Base-by-base conservation (phyloP, 2,329 filamentous ascomycete species). In the Penicillium sp. region DNA sequence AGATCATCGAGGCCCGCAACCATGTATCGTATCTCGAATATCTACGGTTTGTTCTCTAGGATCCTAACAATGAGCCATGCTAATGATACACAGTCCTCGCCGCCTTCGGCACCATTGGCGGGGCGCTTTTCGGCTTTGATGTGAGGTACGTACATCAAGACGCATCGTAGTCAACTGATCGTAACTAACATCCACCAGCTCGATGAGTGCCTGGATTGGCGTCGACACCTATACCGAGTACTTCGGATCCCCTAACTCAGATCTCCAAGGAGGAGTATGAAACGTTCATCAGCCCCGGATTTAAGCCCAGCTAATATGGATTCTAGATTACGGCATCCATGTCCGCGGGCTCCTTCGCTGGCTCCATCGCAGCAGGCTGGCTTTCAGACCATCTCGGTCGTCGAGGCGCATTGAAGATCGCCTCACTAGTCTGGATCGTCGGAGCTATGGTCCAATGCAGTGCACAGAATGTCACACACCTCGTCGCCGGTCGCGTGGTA, bases 291-390 rank as follows among this genome's bases (percentile, higher is more conserved):
- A 18, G 13, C 10, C 32, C 16, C 11, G 2, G 0, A 1, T 9
- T 32, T 14, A 4, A 37, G 35, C 10, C 16, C 13, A 23, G 20
- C 36, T 40, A 13, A 44, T 13, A 14, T 26, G 28, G 11, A 26
- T 41, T 3, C 18, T 63, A 74, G 70, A 86, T 87, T 60, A 84
- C 80, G 0, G 83, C 85, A 18, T 73, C 82, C 40, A 87, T 60
- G 52, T 60, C 55, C 6, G 55, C 54, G 0, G 57, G 55, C 7
- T 61, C 57, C 13, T 60, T 58, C 13, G 59, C 49, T 6, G 55
- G 51, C 7, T 51, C 52, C 1, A 51, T 61, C 20, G 45, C 52
- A 18, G 56, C 57, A 5, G 59, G 59, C 1, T 61, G 52, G 47
- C 13, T 58, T 3, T 54, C 56, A 1, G 60, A 64, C 47, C 49